These are phyloP conservation scores for Halophytophthora polymorphica DNA, from an alignment of 352 stramenopile species.

Conservation along the genomic window DNA sequence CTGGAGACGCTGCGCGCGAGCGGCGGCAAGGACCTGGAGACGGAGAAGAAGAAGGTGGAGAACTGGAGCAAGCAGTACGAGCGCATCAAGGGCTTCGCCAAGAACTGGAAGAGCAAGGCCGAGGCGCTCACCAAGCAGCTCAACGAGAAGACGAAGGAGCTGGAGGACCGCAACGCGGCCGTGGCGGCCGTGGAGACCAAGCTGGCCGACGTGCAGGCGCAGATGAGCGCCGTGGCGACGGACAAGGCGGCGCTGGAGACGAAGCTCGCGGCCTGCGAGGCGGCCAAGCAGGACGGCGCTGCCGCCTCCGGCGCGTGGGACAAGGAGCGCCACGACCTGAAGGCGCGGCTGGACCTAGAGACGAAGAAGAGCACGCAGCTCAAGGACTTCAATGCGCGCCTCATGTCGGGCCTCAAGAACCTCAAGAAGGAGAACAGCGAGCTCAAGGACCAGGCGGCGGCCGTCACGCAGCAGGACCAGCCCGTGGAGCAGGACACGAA, in stretches of 20 bases:
- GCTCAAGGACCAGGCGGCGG: slow-evolving; percentile 48
- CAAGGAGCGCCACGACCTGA: slow-evolving; percentile 58
- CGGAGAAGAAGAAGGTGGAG: slow-evolving; percentile 65
- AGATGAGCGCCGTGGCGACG: slow-evolving; percentile 23
- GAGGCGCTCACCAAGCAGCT: slow-evolving; percentile 62
- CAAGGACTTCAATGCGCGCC: slow-evolving; percentile 69
- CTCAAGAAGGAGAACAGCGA: slow-evolving; percentile 78
- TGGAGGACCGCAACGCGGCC: slow-evolving; percentile 38
- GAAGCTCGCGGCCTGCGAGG: slow-evolving; percentile 38
- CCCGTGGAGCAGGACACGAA: slow-evolving; percentile 6
- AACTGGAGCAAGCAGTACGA: slow-evolving; percentile 78
- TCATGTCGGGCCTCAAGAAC: slow-evolving; percentile 67
- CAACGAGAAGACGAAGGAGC: slow-evolving; percentile 65
- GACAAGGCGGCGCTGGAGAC: slow-evolving; percentile 48
- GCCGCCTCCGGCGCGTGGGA: slow-evolving; percentile 35
- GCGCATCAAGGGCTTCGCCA: slow-evolving; percentile 76
- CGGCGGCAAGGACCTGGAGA: slow-evolving; percentile 47
- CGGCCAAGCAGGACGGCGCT: slow-evolving; percentile 33
- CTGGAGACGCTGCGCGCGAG: slow-evolving; percentile 44
- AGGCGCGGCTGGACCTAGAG: slow-evolving; percentile 57
- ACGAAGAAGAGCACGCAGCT: slow-evolving; percentile 62
- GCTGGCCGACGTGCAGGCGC: slow-evolving; percentile 27
- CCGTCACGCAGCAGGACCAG: slow-evolving; percentile 8
- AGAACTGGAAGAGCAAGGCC: slow-evolving; percentile 81
- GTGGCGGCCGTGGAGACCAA: slow-evolving; percentile 42